phyloP scores from a whole-genome alignment of 345 rosid species.

The Melaleuca quinquenervia region DNA sequence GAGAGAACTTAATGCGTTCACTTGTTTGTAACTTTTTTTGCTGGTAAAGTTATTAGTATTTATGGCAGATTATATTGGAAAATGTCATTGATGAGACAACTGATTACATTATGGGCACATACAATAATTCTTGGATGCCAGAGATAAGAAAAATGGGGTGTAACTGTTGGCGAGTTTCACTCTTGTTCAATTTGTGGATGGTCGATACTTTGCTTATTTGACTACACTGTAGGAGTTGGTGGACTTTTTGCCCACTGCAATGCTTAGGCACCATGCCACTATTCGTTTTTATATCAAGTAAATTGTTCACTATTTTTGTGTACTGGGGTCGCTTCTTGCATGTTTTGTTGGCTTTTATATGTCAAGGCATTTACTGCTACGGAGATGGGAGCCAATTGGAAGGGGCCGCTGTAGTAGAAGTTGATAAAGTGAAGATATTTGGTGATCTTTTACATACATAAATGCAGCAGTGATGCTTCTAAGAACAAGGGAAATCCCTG shows the following conservation, averaged over 20 bases:
- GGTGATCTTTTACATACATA: not conserved
- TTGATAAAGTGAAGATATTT: not conserved
- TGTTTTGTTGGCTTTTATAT: not conserved
- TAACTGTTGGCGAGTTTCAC: not conserved
- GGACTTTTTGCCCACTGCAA: not conserved
- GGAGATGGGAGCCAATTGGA: not conserved
- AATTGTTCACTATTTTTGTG: not conserved
- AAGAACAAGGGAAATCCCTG: not conserved
- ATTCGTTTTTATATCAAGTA: not conserved
- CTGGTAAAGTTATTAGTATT: not conserved
- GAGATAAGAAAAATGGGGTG: not conserved
- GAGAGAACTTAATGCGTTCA: not conserved
- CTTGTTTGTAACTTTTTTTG: not conserved
- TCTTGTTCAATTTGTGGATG: not conserved
- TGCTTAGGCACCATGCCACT: not conserved
- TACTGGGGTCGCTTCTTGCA: not conserved
- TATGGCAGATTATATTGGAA: not conserved
- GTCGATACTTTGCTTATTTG: not conserved
- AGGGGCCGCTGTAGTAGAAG: not conserved
- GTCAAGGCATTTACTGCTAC: not conserved
- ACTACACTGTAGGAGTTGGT: not conserved
- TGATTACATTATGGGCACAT: not conserved
- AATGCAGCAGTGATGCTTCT: not conserved
- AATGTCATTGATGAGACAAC: not conserved
- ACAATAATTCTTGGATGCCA: not conserved